These are phyloP conservation scores for Mycotypha africana DNA, from an alignment of 371 early-diverging fungal genomes.

Conservation along the genomic window DNA sequence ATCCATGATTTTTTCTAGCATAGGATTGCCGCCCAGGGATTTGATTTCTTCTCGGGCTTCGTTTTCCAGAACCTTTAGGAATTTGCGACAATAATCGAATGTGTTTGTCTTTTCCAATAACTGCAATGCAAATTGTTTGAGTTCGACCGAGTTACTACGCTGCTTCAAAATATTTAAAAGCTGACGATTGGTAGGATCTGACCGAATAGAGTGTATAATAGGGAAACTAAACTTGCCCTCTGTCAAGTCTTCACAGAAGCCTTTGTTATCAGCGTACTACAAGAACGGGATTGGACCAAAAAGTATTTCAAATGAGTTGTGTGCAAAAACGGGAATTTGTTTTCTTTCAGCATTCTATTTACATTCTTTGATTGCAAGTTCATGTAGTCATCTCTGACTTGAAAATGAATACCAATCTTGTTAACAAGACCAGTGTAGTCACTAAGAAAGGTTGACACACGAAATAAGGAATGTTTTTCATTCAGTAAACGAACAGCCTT, in stretches of 20 bases:
- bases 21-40: constrained; percentile 72
- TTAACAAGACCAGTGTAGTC: constrained; percentile 80
- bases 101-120: constrained; percentile 71
- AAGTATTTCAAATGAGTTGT: too few species aligned
- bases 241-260: constrained; percentile 94
- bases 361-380: constrained; percentile 81
- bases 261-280: constrained; percentile 88
- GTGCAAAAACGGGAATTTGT: too few species aligned
- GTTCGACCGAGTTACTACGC: constrained; percentile 67
- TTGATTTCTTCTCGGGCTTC: constrained; percentile 56
- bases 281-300: too few species aligned
- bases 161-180: constrained; percentile 82
- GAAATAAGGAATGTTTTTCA: too few species aligned
- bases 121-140: constrained; percentile 85
- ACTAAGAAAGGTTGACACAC: constrained; percentile 13
- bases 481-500: too few species aligned
- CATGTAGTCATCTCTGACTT: constrained; percentile 94
- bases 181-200: constrained; percentile 54
- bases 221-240: constrained; percentile 98
- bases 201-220: constrained; percentile 79
- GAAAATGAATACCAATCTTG: constrained; percentile 87
- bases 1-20: constrained; percentile 49
- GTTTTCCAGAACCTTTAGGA: constrained; percentile 53
- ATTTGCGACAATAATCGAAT: constrained; percentile 71
- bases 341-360: too few species aligned